Conservation (phyloP, 176 grass and related monocot species). For the Cymbopogon citratus region DNA sequence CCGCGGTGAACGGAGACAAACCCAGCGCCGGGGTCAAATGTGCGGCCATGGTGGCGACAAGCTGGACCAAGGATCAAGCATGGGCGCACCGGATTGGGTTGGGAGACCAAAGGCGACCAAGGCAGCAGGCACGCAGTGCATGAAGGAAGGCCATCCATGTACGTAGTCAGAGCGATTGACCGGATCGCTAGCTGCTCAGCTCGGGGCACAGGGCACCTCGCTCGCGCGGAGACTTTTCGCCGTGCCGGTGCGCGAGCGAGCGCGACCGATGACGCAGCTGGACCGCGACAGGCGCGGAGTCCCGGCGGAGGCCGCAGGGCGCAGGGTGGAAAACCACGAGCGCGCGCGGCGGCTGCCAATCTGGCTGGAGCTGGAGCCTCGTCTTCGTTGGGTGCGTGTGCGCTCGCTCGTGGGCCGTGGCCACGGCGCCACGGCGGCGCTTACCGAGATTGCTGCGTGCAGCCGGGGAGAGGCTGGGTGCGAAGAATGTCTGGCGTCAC, state of each 20-base stretch:
- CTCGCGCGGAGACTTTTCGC: background rate
- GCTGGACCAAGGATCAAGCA: background rate
- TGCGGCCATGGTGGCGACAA: slow-evolving; percentile 24
- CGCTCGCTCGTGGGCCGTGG: background rate
- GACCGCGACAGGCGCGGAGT: background rate
- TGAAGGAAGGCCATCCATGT: background rate
- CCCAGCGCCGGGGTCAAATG: slow-evolving; percentile 4
- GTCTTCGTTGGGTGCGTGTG: no score
- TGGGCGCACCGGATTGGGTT: background rate
- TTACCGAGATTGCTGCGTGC: background rate
- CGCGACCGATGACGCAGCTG: background rate
- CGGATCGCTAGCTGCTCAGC: background rate
- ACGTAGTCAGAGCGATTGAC: background rate
- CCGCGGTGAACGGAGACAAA: no score
- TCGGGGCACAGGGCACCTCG: background rate
- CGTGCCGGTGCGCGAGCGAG: background rate
- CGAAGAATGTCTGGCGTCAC: no score
- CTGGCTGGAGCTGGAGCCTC: background rate
- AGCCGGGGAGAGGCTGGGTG: no score
- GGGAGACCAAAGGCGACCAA: background rate
- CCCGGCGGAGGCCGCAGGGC: background rate
- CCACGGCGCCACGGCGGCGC: background rate
- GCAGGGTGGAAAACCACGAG: background rate
- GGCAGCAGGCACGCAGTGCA: background rate
- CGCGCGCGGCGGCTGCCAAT: background rate